phyloP scores from a whole-genome alignment of 2,329 filamentous ascomycete species.

The Ramularia collo-cygni region DNA sequence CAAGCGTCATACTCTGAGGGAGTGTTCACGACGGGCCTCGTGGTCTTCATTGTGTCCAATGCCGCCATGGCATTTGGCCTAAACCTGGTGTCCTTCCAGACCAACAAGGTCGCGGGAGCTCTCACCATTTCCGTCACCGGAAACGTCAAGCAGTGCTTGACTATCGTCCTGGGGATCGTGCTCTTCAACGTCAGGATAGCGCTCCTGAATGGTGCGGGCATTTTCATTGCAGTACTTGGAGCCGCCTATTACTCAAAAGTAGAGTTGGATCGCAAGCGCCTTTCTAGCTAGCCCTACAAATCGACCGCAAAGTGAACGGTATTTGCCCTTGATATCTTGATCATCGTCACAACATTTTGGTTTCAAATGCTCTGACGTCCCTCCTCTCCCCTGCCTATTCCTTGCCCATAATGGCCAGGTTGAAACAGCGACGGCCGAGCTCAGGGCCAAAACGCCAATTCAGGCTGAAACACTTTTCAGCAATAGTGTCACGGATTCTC shows the following conservation, averaged over 20 bases:
- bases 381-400: too few species aligned
- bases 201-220: constrained; percentile 46
- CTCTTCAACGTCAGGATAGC: constrained; percentile 31
- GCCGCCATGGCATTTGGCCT: constrained; percentile 30
- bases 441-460: too few species aligned
- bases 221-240: constrained; percentile 50
- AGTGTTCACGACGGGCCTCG: constrained; percentile 17
- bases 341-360: too few species aligned
- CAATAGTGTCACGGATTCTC: too few species aligned
- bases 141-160: constrained; percentile 34
- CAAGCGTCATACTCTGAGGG: constrained; percentile 16
- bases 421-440: too few species aligned
- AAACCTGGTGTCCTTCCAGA: constrained; percentile 34
- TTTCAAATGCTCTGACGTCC: too few species aligned
- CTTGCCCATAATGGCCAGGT: too few species aligned
- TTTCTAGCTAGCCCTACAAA: too few species aligned
- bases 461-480: too few species aligned
- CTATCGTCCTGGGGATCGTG: constrained; percentile 31
- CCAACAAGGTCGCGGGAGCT: constrained; percentile 34
- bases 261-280: constrained; percentile 45
- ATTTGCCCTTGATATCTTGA: too few species aligned
- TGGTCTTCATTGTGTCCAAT: constrained; percentile 27
- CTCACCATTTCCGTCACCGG: constrained; percentile 32
- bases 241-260: constrained; percentile 54
- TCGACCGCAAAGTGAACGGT: too few species aligned